A percentile compares a stretch with the other conserved stretches of the same genome.
phyloP scores from a whole-genome alignment of 768 basidiomycete species.

The Leucosporidium creatinivorum region DNA sequence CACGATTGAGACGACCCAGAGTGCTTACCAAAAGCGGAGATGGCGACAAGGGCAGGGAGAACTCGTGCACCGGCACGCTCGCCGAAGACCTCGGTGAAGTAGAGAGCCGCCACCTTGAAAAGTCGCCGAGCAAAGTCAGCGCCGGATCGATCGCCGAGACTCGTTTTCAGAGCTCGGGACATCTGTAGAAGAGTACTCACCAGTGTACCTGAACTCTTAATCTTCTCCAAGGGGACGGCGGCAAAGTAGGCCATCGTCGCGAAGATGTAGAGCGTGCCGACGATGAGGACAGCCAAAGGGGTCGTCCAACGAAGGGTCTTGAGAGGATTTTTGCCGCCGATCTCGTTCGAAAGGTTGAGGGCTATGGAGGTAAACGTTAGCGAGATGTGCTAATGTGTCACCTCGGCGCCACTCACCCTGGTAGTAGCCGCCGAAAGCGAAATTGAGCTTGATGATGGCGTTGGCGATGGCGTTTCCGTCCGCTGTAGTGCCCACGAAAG shows the following conservation, averaged over 20 bases:
- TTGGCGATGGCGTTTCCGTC: conserved; percentile 1
- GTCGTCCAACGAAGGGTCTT: neutral
- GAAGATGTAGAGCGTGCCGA: neutral
- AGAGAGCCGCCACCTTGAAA: neutral
- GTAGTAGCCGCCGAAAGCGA: neutral
- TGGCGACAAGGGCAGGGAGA: conserved; percentile 1
- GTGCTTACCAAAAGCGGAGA: conserved; percentile 3
- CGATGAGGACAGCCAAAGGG: neutral
- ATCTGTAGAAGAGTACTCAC: too few species aligned
- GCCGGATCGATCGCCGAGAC: too few species aligned
- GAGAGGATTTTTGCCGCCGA: neutral
- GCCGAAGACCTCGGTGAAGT: conserved; percentile 2
- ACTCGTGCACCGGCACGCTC: neutral
- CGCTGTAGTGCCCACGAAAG: neutral
- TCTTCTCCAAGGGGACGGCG: neutral
- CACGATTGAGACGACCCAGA: too few species aligned
- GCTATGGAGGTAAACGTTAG: neutral
- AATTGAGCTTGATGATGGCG: conserved; percentile 1
- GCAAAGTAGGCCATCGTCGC: neutral
- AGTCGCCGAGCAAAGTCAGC: too few species aligned
- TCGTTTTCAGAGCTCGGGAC: too few species aligned
- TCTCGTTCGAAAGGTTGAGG: neutral
- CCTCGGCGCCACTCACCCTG: neutral
- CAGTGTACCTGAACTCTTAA: neutral
- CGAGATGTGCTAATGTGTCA: too few species aligned